These are phyloP conservation scores for Brasenia schreberi DNA, from an alignment of 164 flowering plant species.

Conservation along the genomic window DNA sequence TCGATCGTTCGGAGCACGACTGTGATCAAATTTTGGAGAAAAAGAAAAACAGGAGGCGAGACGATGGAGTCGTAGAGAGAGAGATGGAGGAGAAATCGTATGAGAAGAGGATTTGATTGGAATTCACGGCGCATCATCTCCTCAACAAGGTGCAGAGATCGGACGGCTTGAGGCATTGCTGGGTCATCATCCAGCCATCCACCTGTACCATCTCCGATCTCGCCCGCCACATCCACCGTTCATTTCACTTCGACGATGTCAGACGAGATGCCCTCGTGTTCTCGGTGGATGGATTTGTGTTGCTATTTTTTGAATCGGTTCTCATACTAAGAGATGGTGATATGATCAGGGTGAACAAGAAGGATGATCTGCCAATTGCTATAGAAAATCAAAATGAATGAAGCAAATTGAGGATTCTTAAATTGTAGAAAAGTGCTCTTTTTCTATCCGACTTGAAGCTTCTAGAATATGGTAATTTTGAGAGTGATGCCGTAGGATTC, in stretches of 20 bases:
- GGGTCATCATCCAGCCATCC: conserved; percentile 46
- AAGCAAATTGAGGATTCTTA: conserved; percentile 18
- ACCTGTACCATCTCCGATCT: conserved; percentile 36
- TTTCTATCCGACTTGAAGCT: conserved; percentile 24
- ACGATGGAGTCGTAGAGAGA: no score
- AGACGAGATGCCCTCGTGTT: conserved; percentile 65
- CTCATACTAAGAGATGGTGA: conserved; percentile 62
- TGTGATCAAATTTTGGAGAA: no score
- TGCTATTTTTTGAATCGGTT: conserved; percentile 76
- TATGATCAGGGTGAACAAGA: conserved; percentile 57
- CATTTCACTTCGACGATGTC: conserved; percentile 31
- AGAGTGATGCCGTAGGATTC: conserved; percentile 45
- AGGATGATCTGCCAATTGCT: conserved; percentile 6
- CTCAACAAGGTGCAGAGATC: conserved; percentile 38
- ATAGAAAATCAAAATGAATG: conserved; percentile 3
- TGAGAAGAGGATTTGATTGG: conserved; percentile 32
- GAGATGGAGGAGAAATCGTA: conserved; percentile 8
- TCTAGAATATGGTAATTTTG: conserved; percentile 50
- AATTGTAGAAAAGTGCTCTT: conserved; percentile 21
- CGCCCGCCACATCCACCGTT: conserved; percentile 23
- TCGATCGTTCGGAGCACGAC: no score
- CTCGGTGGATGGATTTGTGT: conserved; percentile 82
- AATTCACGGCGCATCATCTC: conserved; percentile 27
- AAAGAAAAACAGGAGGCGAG: no score
- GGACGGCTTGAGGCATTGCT: conserved; percentile 51